Evolutionary conservation across 352 stramenopile species (phyloP), one percentile per base, ranked within the genome.

Genomic region (Thraustochytrium striatum): DNA sequence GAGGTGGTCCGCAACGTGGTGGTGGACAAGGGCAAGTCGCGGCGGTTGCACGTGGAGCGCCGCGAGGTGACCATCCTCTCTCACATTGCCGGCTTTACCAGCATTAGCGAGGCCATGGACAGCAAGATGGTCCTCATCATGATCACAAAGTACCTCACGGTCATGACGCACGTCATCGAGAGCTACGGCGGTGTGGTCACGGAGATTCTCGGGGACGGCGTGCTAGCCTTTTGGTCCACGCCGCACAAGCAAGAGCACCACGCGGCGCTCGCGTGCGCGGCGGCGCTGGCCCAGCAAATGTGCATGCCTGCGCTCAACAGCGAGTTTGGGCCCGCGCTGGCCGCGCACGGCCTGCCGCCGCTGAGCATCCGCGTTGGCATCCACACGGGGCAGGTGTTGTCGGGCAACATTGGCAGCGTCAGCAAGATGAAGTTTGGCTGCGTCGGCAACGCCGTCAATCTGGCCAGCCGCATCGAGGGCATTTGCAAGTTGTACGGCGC

Each of bases 11-110:
- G 28, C 7, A 32, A 28, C 9, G 41, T 80, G 19, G 16, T 75
- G 0, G 33, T 25, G 5, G 52, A 70, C 25, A 32, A 32, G 8
- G 61, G 61, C 61, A 70, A 70, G 43, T 30, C n/a, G 33, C 61
- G 61, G 0, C 61, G 61, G 19, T 57, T 83, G 57, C 61, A 79
- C 80, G 79, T 83, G 30, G 38, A 47, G n/a, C 80, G 61, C 39
- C 73, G 80, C 35, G 55, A 69, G 2, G 62, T 83, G 25, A 83
- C 72, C 13, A 83, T 83, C 68, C 55, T 83, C 33, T 75, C 41
- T 3, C 78, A 83, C 65, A 83, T 83, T 81, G 57, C 41, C 28
- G 79, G 79, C 41, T 83, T 83, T 57, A 83, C 80, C n/a, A 69
- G 58, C 13, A 83, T 83, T 39, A 78, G 59, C 33, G 80, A 83